These are phyloP conservation scores for Leishmania tarentolae DNA, from an alignment of 208 protist species.

Conservation along the genomic window DNA sequence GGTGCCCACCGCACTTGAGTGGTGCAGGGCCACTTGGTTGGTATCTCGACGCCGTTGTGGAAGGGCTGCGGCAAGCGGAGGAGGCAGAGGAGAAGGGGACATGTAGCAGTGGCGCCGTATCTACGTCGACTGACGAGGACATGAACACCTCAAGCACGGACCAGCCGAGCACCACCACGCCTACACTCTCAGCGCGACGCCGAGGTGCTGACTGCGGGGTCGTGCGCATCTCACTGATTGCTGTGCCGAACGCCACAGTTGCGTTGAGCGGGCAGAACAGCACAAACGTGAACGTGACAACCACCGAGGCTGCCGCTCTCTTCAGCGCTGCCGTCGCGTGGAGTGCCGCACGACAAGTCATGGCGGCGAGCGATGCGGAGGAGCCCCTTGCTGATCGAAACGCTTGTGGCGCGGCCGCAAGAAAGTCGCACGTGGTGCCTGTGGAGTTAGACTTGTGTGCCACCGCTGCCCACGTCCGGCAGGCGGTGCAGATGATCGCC, in stretches of 20 bases:
- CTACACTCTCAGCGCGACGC: not conserved
- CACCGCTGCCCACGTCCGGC: slow-evolving; percentile 15
- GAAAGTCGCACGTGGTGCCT: not conserved
- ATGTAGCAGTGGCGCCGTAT: not conserved
- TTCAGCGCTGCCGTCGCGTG: slow-evolving; percentile 23
- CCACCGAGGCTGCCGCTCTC: slow-evolving; percentile 17
- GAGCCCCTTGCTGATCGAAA: not conserved
- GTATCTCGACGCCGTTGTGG: slow-evolving; percentile 31
- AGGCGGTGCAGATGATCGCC: slow-evolving; percentile 31
- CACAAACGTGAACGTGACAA: slow-evolving; percentile 19
- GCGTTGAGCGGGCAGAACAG: slow-evolving; percentile 16
- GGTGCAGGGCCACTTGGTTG: slow-evolving; percentile 28
- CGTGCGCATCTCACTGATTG: slow-evolving; percentile 22
- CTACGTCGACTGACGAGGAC: not conserved
- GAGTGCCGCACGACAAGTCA: slow-evolving; percentile 7
- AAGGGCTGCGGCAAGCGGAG: slow-evolving; percentile 2
- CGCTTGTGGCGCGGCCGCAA: not conserved
- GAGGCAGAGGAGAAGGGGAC: not conserved
- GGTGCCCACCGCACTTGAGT: slow-evolving; percentile 22
- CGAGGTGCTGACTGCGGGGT: not conserved
- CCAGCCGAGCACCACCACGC: not conserved
- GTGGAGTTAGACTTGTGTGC: slow-evolving; percentile 26
- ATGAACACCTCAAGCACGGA: not conserved
- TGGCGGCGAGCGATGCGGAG: not conserved
- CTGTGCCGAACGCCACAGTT: slow-evolving; percentile 16